These are phyloP conservation scores for Crithidia thermophila DNA, from an alignment of 208 protist species.

Conservation along the genomic window DNA sequence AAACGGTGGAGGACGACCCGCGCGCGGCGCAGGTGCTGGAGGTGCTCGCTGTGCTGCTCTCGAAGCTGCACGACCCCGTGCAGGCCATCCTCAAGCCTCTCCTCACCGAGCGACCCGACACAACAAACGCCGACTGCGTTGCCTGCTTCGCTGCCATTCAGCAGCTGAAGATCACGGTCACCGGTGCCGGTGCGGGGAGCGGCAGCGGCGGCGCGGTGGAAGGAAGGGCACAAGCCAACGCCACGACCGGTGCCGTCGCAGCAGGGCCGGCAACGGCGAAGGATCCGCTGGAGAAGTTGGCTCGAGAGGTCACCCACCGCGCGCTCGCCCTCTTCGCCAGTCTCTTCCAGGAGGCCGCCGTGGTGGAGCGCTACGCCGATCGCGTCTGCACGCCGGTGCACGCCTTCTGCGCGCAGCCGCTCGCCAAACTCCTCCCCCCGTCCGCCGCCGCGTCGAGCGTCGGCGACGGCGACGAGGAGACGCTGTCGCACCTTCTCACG, in stretches of 20 bases:
- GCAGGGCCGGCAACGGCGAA: slow-evolving; percentile 7
- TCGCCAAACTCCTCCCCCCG: slow-evolving; percentile 6
- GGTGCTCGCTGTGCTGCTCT: slow-evolving; percentile 17
- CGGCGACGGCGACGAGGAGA: slow-evolving; percentile 8
- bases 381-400: slow-evolving; percentile 19
- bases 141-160: slow-evolving; percentile 44
- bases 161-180: slow-evolving; percentile 35
- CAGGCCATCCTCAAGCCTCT: slow-evolving; percentile 20
- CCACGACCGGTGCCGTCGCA: background rate
- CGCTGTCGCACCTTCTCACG: slow-evolving; percentile 1
- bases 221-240: too few species aligned
- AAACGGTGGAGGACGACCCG: slow-evolving; percentile 13
- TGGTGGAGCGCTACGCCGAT: slow-evolving; percentile 28
- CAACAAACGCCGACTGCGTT: slow-evolving; percentile 38
- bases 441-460: background rate
- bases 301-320: slow-evolving; percentile 24
- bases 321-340: slow-evolving; percentile 21
- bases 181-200: background rate
- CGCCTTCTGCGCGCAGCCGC: slow-evolving; percentile 24
- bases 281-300: slow-evolving; percentile 22
- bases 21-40: slow-evolving; percentile 19
- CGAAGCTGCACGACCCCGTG: slow-evolving; percentile 20
- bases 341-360: slow-evolving; percentile 29
- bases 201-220: background rate
- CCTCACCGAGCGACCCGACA: slow-evolving; percentile 22